phyloP scores from a whole-genome alignment of 306 rosid species.

The Pterocarpus santalinus region DNA sequence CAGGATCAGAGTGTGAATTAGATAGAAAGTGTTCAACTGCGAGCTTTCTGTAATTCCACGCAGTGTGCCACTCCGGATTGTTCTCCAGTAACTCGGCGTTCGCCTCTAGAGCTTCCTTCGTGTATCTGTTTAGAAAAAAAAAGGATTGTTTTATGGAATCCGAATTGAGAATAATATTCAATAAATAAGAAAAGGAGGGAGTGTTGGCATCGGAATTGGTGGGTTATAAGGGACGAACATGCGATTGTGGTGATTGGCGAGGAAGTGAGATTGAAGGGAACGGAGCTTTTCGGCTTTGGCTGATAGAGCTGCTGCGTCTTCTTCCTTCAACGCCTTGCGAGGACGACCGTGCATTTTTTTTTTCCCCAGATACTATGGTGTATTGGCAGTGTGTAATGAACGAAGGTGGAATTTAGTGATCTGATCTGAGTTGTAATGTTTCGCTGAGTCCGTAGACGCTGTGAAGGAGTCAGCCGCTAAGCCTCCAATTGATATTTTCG shows the following conservation, averaged over 20 bases:
- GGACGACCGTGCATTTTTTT: slow-evolving; percentile 87
- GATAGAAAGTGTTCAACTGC: slow-evolving; percentile 66
- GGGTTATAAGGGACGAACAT: slow-evolving; percentile 30
- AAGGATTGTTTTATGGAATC: neutral
- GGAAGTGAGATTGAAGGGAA: slow-evolving; percentile 73
- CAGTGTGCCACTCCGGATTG: slow-evolving; percentile 88
- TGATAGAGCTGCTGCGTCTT: slow-evolving; percentile 66
- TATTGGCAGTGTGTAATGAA: neutral
- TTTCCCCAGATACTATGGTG: neutral
- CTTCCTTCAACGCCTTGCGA: slow-evolving; percentile 73
- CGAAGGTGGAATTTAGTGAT: neutral
- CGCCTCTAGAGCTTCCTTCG: slow-evolving; percentile 72
- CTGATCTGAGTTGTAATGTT: too few relatives aligned
- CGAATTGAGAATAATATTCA: neutral
- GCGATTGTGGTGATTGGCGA: slow-evolving; percentile 70
- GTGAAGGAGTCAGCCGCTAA: neutral
- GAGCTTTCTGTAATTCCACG: slow-evolving; percentile 91
- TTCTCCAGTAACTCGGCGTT: slow-evolving; percentile 73
- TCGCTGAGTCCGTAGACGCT: neutral
- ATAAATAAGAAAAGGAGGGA: too few relatives aligned
- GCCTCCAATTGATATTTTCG: neutral
- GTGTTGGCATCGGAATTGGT: neutral
- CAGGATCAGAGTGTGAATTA: slow-evolving; percentile 55
- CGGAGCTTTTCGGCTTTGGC: slow-evolving; percentile 75
- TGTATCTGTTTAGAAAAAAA: slow-evolving; percentile 55